phyloP scores from a whole-genome alignment of 495 filamentous ascomycete species.

The Daldinia decipiens region DNA sequence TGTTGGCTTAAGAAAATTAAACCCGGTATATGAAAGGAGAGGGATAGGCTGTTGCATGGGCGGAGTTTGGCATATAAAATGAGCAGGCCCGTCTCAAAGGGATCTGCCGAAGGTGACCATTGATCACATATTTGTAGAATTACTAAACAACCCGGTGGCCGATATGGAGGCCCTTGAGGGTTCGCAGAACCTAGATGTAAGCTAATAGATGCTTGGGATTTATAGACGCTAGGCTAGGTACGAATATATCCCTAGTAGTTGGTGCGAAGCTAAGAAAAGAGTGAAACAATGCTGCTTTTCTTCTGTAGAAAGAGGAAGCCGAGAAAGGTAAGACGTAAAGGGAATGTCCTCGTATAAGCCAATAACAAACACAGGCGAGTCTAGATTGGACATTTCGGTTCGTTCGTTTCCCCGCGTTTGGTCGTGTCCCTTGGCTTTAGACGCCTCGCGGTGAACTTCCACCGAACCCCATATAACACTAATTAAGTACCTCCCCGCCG shows the following conservation, averaged over 20 bases:
- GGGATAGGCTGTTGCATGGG: conserved; percentile 33
- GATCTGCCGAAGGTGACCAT: conserved; percentile 2
- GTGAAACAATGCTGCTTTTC: neutral
- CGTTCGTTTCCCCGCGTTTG: neutral
- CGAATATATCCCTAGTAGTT: neutral
- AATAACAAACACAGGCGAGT: neutral
- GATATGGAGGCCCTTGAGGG: conserved; percentile 8
- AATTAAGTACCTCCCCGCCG: neutral
- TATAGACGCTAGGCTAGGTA: neutral
- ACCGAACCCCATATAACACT: neutral
- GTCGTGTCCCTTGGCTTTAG: neutral
- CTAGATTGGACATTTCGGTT: neutral
- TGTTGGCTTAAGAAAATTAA: conserved; percentile 6
- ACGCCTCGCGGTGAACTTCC: conserved; percentile 1
- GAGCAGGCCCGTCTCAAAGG: conserved; percentile 26
- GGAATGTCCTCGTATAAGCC: neutral
- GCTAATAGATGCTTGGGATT: conserved; percentile 13
- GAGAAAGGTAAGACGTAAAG: neutral
- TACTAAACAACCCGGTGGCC: conserved; percentile 7
- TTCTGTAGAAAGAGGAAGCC: neutral
- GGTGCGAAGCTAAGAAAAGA: neutral
- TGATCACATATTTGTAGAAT: conserved; percentile 27
- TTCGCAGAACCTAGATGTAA: conserved; percentile 1
- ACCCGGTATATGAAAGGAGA: conserved; percentile 16
- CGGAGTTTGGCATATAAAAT: conserved; percentile 46